phyloP scores from a whole-genome alignment of 2,329 filamentous ascomycete genomes.

The Bisporella sp. region DNA sequence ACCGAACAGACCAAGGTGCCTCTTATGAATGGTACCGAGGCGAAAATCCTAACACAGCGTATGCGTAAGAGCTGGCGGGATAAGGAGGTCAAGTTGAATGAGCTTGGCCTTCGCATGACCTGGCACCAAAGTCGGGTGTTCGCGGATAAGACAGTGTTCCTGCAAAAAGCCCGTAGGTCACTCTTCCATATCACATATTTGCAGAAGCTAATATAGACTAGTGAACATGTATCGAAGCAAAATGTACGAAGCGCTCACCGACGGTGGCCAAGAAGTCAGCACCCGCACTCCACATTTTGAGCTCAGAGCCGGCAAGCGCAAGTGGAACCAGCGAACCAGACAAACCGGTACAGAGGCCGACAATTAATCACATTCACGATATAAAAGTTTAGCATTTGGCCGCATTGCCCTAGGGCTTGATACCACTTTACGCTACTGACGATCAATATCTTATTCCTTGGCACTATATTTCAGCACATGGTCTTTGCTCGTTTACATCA shows the following conservation, averaged over 20 bases:
- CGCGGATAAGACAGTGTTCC: conserved; percentile 75
- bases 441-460: too few relatives aligned
- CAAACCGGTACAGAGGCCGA: too few relatives aligned
- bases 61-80: conserved; percentile 62
- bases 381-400: too few relatives aligned
- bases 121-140: conserved; percentile 95
- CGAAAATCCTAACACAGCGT: conserved; percentile 67
- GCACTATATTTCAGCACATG: too few relatives aligned
- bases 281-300: conserved; percentile 79
- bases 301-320: conserved; percentile 77
- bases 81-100: conserved; percentile 87
- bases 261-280: conserved; percentile 66
- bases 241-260: conserved; percentile 75
- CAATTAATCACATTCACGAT: too few relatives aligned
- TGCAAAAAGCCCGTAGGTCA: conserved; percentile 85
- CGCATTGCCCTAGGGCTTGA: too few relatives aligned
- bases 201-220: conserved; percentile 28
- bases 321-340: conserved; percentile 52
- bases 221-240: conserved; percentile 95
- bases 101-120: conserved; percentile 89
- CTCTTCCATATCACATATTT: neutral
- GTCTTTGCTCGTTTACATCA: too few relatives aligned
- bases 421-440: too few relatives aligned
- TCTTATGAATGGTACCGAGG: conserved; percentile 62
- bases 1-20: conserved; percentile 56